Conservation (phyloP, 164 flowering plant genomes). For the Tetracentron sinense region DNA sequence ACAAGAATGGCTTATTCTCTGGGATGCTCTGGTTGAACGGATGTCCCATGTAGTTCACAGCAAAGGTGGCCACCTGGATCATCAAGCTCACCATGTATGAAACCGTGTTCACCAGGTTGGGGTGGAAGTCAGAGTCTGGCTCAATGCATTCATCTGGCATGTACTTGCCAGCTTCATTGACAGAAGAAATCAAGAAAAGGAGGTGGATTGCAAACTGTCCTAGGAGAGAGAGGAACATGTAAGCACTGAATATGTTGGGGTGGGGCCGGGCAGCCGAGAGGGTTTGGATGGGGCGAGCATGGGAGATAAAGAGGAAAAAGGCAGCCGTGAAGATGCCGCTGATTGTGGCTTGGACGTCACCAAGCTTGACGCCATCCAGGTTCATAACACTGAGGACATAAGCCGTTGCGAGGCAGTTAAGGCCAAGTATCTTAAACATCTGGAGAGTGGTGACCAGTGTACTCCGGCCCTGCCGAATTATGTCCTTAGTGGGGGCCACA, state of each 20-base stretch:
- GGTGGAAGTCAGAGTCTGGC: slow-evolving; percentile 91
- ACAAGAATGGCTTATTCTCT: slow-evolving; percentile 79
- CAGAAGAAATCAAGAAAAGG: slow-evolving; percentile 69
- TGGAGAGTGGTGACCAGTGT: slow-evolving; percentile 96
- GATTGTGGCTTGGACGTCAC: slow-evolving; percentile 94
- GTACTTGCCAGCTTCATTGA: slow-evolving; percentile 81
- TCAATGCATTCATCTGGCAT: slow-evolving; percentile 98
- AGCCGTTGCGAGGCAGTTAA: slow-evolving; percentile 96
- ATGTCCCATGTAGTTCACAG: slow-evolving; percentile 98
- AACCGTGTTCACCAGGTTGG: slow-evolving; percentile 92
- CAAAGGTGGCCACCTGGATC: slow-evolving; percentile 97
- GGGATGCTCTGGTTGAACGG: slow-evolving; percentile 92
- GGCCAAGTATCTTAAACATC: slow-evolving; percentile 98
- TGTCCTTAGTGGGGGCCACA: slow-evolving; percentile 81
- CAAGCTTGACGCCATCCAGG: slow-evolving; percentile 92
- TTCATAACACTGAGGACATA: slow-evolving; percentile 95
- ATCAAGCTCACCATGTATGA: slow-evolving; percentile 96
- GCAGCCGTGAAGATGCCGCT: slow-evolving; percentile 96
- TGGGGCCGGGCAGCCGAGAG: slow-evolving; percentile 86
- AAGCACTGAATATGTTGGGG: slow-evolving; percentile 80
- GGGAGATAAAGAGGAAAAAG: slow-evolving; percentile 93
- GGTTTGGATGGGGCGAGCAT: slow-evolving; percentile 82
- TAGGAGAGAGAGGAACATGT: slow-evolving; percentile 78
- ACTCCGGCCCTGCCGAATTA: slow-evolving; percentile 97
- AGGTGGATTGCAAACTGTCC: slow-evolving; percentile 87